Evolutionary conservation across 495 filamentous ascomycete genomes (phyloP).

Genomic region (Geopyxis carbonaria): DNA sequence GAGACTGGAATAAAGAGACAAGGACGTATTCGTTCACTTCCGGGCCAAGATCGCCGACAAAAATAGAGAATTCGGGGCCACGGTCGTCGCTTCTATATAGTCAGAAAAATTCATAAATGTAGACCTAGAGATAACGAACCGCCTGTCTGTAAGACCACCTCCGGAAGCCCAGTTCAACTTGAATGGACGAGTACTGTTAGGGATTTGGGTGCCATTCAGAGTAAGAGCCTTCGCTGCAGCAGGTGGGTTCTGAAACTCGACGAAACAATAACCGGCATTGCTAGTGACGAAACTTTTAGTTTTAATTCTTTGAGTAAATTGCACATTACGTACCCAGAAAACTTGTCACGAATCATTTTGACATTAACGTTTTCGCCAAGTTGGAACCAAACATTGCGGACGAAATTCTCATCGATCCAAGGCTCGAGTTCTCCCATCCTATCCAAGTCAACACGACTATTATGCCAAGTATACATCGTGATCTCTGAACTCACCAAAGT

Average conservation of each 20-base stretch:
- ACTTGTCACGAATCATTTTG: slow-evolving; percentile 99
- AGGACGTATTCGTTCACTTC: slow-evolving; percentile 98
- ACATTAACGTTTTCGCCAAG: slow-evolving; percentile 91
- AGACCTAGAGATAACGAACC: slow-evolving; percentile 42
- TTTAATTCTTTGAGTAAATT: too few relatives aligned
- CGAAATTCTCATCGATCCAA: slow-evolving; percentile 98
- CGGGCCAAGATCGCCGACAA: slow-evolving; percentile 92
- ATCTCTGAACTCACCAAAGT: slow-evolving; percentile 45
- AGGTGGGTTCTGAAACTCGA: slow-evolving; percentile 72
- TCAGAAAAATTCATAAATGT: slow-evolving; percentile 5
- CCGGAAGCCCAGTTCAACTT: slow-evolving; percentile 99
- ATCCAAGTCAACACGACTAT: too few relatives aligned
- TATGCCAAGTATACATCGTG: slow-evolving; percentile 1
- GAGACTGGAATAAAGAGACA: slow-evolving; percentile 87
- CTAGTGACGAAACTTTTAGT: slow-evolving; percentile 52
- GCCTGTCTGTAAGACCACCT: slow-evolving; percentile 83
- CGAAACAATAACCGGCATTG: slow-evolving; percentile 97
- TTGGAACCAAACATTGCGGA: slow-evolving; percentile 80
- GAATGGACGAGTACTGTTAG: slow-evolving; percentile 87
- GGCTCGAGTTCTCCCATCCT: slow-evolving; percentile 99
- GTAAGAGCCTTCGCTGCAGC: slow-evolving; percentile 79
- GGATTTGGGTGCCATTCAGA: slow-evolving; percentile 78
- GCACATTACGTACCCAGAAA: slow-evolving; percentile 64
- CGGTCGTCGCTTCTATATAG: slow-evolving; percentile 96
- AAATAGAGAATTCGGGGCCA: slow-evolving; percentile 90